Conservation (phyloP, 306 rosid species). For the Cucurbita maxima region DNA sequence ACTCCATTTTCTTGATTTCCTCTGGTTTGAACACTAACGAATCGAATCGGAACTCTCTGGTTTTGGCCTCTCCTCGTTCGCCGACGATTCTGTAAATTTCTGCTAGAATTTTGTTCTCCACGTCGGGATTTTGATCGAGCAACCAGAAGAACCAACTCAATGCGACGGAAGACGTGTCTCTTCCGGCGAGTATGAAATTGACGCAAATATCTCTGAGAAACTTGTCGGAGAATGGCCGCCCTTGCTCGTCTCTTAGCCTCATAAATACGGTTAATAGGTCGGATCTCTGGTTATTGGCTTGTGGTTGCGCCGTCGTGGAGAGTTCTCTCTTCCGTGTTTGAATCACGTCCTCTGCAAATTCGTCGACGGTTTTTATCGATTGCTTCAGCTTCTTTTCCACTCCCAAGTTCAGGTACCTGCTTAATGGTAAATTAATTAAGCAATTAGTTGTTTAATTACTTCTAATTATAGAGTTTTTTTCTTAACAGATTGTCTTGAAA, state of each 20-base stretch:
- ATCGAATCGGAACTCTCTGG: neutral
- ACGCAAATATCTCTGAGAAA: slow-evolving; percentile 88
- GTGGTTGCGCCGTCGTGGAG: neutral
- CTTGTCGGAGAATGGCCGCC: slow-evolving; percentile 49
- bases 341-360: slow-evolving; percentile 67
- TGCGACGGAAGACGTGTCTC: slow-evolving; percentile 96
- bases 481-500: neutral
- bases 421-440: neutral
- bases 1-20: slow-evolving; percentile 85
- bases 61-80: slow-evolving; percentile 21
- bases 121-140: slow-evolving; percentile 44
- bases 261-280: slow-evolving; percentile 65
- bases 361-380: slow-evolving; percentile 51
- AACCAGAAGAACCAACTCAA: slow-evolving; percentile 94
- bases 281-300: slow-evolving; percentile 9
- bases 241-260: slow-evolving; percentile 56
- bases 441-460: neutral
- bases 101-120: slow-evolving; percentile 42
- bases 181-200: slow-evolving; percentile 78
- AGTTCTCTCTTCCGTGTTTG: slow-evolving; percentile 56
- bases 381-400: slow-evolving; percentile 39
- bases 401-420: slow-evolving; percentile 40
- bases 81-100: slow-evolving; percentile 42
- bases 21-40: slow-evolving; percentile 33
- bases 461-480: neutral